Evolutionary conservation across 345 rosid species (phyloP), one percentile per base, ranked within the genome.

Genomic region (Carallia pectinifolia): DNA sequence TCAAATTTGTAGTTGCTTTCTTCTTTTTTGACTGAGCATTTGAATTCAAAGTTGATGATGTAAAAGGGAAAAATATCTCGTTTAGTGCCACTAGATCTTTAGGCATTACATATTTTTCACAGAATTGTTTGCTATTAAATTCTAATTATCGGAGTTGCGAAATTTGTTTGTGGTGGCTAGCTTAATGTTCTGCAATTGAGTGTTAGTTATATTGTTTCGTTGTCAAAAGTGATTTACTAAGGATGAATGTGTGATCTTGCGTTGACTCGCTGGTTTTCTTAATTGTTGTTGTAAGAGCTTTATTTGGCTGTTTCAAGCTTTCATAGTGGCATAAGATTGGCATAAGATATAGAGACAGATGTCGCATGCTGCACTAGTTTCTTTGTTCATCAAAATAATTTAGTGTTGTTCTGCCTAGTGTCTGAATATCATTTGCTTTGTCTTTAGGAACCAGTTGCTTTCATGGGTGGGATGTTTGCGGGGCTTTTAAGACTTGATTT

Each of bases 401-500:
- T 18, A 17, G 6, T 68, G n/a, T 36, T 34, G 27, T 30, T 13
- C 7, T 16, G 38, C 6, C 50, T 27, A 27, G 10, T 56, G 3
- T 19, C 60, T 37, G 6, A 23, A 31, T 44, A 39, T 31, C 13
- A 8, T 7, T 65, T 58, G 36, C 13, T 56, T 30, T 68, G 15
- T 27, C 18, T 67, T 9, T 61, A 88, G 93, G 93, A 88, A 75
- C 93, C 93, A 0, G 85, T 86, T 50, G 93, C 90, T 33, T 88
- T 88, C 62, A 8, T 83, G 79, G 90, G 88, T 7, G 93, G 93
- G 53, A 70, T 88, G 70, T 88, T 88, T 79, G 90, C 90, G 0
- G 90, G 92, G 68, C 71, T 88, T 68, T 70, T 86, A 70, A 83
- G 87, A 83, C 90, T 86, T 58, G 87, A 88, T 80, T 71, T 88